phyloP scores from a whole-genome alignment of 306 rosid genomes.

The Bauhinia variegata region DNA sequence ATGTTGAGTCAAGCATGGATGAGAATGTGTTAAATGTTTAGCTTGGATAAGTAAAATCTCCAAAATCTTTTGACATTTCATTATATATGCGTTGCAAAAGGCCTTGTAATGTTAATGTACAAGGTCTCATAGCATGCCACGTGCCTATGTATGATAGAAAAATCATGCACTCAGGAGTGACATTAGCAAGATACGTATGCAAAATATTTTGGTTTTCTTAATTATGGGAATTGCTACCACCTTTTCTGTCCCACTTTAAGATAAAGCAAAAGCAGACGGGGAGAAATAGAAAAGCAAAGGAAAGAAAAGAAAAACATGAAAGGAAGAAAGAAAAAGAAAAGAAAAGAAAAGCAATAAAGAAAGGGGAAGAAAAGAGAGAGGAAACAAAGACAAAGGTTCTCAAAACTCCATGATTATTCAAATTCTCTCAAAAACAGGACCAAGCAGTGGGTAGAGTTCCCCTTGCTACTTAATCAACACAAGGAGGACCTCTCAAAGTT shows the following conservation, averaged over 20 bases:
- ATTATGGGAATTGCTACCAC: slow-evolving; percentile 65
- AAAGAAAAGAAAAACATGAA: slow-evolving; percentile 50
- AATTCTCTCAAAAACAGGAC: slow-evolving; percentile 58
- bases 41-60: slow-evolving; percentile 26
- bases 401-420: slow-evolving; percentile 80
- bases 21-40: slow-evolving; percentile 15
- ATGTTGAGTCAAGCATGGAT: slow-evolving; percentile 27
- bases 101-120: no score
- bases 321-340: slow-evolving; percentile 46
- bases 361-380: slow-evolving; percentile 38
- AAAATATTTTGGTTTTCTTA: slow-evolving; percentile 46
- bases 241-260: slow-evolving; percentile 91
- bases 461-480: slow-evolving; percentile 57
- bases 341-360: slow-evolving; percentile 58
- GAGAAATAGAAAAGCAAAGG: slow-evolving; percentile 48
- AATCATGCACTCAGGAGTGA: slow-evolving; percentile 44
- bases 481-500: slow-evolving; percentile 58
- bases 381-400: slow-evolving; percentile 53
- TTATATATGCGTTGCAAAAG: not conserved
- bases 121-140: slow-evolving; percentile 37
- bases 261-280: slow-evolving; percentile 72
- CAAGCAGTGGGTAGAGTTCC: slow-evolving; percentile 39
- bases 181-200: slow-evolving; percentile 39
- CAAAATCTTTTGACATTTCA: slow-evolving; percentile 8
- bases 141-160: slow-evolving; percentile 41